phyloP scores from a whole-genome alignment of 1,139 yeast genomes.

The Spencermartinsiella ligniputridi region DNA sequence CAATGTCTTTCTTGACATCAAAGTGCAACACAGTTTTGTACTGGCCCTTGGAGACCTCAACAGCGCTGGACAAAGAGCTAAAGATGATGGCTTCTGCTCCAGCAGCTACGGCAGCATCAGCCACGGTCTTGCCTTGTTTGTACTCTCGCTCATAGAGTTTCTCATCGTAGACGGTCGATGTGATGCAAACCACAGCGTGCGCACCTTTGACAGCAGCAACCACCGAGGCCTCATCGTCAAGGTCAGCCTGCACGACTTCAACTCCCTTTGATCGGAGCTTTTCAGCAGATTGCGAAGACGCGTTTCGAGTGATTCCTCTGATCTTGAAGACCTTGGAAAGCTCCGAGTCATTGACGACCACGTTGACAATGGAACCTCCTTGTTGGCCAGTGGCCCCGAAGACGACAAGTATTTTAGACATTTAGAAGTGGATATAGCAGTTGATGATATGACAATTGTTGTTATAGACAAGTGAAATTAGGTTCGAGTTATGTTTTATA shows the following conservation, averaged over 20 bases:
- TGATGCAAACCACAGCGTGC: conserved; percentile 9
- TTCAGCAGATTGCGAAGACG: conserved; percentile 4
- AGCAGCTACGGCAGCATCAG: conserved; percentile 11
- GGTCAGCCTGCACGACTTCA: conserved; percentile 10
- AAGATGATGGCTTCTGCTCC: conserved; percentile 10
- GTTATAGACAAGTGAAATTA: conserved; percentile 7
- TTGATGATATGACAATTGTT: no score
- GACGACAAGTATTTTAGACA: conserved; percentile 7
- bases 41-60: conserved; percentile 6
- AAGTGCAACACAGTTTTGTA: conserved; percentile 4
- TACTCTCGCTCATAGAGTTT: background rate
- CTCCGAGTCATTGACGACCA: conserved; percentile 8
- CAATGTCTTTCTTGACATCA: conserved; percentile 13
- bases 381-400: conserved; percentile 17
- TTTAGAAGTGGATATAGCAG: no score
- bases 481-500: no score
- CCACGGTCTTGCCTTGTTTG: conserved; percentile 8
- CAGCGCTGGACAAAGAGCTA: conserved; percentile 4
- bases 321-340: conserved; percentile 9
- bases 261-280: conserved; percentile 5
- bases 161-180: background rate
- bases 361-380: conserved; percentile 13
- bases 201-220: conserved; percentile 10
- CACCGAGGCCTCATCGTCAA: conserved; percentile 3
- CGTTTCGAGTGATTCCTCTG: conserved; percentile 13